phyloP scores from a whole-genome alignment of 257 asterid genomes.

The Solanum pennellii region DNA sequence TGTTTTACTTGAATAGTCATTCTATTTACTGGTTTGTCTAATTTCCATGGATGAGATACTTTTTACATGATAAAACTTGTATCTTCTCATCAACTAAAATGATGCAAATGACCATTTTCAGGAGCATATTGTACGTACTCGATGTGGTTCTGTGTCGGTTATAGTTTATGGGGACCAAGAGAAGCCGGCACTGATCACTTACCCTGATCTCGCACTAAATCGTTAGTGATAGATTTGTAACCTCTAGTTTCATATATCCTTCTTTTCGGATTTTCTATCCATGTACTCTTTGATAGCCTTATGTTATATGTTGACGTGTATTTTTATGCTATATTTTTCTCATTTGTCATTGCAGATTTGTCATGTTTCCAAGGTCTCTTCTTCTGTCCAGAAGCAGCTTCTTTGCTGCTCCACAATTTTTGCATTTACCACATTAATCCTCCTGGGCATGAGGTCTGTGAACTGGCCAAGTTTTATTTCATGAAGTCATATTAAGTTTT shows the following conservation, averaged over 20 bases:
- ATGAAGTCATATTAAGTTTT: neutral
- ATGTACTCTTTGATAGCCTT: neutral
- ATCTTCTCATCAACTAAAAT: neutral
- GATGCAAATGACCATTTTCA: constrained; percentile 18
- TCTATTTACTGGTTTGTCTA: neutral
- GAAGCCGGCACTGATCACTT: constrained; percentile 88
- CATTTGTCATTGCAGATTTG: constrained; percentile 42
- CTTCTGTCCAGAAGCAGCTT: constrained; percentile 42
- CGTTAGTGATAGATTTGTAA: constrained; percentile 43
- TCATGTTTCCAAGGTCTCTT: constrained; percentile 71
- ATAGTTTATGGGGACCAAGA: constrained; percentile 82
- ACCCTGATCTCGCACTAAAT: constrained; percentile 91
- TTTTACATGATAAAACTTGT: neutral
- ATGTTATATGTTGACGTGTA: neutral
- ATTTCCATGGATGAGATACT: neutral
- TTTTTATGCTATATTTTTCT: neutral
- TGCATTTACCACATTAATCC: constrained; percentile 38
- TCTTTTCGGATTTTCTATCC: neutral
- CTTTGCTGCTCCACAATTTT: constrained; percentile 30
- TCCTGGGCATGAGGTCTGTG: constrained; percentile 44
- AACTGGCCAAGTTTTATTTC: neutral
- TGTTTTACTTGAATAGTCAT: neutral
- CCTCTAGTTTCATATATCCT: neutral
- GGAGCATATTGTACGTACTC: constrained; percentile 76
- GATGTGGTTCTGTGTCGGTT: constrained; percentile 74